Evolutionary conservation across 2,329 filamentous ascomycete genomes (phyloP).

Genomic region (Pseudogymnoascus sp.): DNA sequence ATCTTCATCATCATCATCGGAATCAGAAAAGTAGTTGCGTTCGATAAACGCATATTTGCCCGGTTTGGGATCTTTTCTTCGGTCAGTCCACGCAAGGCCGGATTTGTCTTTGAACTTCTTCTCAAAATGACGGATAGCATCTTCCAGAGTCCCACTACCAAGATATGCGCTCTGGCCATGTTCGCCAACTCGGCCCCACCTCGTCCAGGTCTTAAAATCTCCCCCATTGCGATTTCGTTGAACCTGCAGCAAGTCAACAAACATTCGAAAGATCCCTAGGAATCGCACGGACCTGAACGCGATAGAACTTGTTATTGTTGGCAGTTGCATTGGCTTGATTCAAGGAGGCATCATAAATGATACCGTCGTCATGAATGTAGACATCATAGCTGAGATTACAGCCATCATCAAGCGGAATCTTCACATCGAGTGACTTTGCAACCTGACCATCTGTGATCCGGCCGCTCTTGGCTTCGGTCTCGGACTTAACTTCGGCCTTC

Average conservation of each 20-base stretch:
- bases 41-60: conserved; percentile 78
- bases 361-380: conserved; percentile 55
- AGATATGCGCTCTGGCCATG: conserved; percentile 42
- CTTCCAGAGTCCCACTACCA: conserved; percentile 34
- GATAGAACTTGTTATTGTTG: conserved; percentile 83
- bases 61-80: conserved; percentile 48
- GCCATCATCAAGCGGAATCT: conserved; percentile 45
- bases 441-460: conserved; percentile 38
- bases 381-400: conserved; percentile 41
- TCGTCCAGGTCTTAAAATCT: conserved; percentile 59
- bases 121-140: conserved; percentile 46
- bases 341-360: conserved; percentile 72
- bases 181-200: conserved; percentile 73
- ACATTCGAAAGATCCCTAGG: neutral
- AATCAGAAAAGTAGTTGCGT: conserved; percentile 65
- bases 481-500: conserved; percentile 1
- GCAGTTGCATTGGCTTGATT: conserved; percentile 66
- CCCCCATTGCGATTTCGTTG: conserved; percentile 17
- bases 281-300: conserved; percentile 51
- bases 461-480: conserved; percentile 14
- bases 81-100: conserved; percentile 48
- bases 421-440: conserved; percentile 38
- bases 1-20: conserved; percentile 41
- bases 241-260: neutral
- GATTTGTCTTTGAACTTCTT: conserved; percentile 59